These are phyloP conservation scores for Ceratocystiopsis sp. DNA, from an alignment of 2,329 filamentous ascomycete genomes.

Conservation along the genomic window DNA sequence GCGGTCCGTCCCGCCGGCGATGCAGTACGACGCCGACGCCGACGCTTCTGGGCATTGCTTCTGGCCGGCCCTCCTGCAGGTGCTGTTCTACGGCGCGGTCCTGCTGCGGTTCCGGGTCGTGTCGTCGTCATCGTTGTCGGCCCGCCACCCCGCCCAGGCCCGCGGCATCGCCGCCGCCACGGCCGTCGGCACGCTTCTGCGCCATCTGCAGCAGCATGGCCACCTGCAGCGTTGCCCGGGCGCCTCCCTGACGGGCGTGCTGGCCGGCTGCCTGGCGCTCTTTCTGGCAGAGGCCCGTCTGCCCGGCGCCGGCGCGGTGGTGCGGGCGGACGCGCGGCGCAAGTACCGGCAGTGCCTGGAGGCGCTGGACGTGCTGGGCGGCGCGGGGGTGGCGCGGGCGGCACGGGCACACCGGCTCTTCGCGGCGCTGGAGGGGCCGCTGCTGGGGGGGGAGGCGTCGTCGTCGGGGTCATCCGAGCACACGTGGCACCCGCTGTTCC, in stretches of 20 bases:
- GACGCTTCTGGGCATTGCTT: slow-evolving; percentile 4
- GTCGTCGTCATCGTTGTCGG: slow-evolving; percentile 3
- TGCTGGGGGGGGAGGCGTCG: background rate
- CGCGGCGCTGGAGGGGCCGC: slow-evolving; percentile 3
- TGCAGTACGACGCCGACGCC: slow-evolving; percentile 5
- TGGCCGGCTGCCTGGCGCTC: slow-evolving; percentile 7
- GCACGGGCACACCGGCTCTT: slow-evolving; percentile 7
- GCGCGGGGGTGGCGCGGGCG: slow-evolving; percentile 7
- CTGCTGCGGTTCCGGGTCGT: slow-evolving; percentile 8
- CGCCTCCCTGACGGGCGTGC: slow-evolving; percentile 6
- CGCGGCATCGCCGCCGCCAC: slow-evolving; percentile 8
- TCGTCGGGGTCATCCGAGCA: too few relatives aligned
- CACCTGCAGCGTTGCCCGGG: slow-evolving; percentile 6
- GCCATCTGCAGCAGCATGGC: slow-evolving; percentile 6
- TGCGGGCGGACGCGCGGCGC: slow-evolving; percentile 5
- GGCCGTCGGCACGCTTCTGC: slow-evolving; percentile 7
- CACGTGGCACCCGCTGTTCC: slow-evolving; percentile 3
- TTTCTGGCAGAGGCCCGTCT: slow-evolving; percentile 7
- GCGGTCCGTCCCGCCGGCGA: background rate
- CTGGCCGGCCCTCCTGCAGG: slow-evolving; percentile 5
- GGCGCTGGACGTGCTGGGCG: slow-evolving; percentile 8
- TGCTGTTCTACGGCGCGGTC: slow-evolving; percentile 5
- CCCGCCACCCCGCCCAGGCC: slow-evolving; percentile 2
- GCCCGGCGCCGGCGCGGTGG: background rate
- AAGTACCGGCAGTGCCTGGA: slow-evolving; percentile 8